These are phyloP conservation scores for Neurospora sp. DNA, from an alignment of 495 filamentous ascomycete genomes.

Conservation along the genomic window DNA sequence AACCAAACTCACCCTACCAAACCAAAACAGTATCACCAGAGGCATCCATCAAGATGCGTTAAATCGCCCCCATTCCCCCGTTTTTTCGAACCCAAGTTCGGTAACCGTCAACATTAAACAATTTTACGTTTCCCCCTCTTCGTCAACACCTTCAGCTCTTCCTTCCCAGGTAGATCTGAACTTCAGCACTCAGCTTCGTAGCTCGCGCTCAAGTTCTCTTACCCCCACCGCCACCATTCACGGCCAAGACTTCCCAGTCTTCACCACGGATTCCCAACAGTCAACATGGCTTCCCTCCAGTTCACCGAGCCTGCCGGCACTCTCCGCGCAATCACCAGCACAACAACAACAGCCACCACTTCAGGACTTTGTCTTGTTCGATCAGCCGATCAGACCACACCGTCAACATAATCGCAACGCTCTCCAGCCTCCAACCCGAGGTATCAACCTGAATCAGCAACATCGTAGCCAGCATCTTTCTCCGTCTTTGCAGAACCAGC, in stretches of 20 bases:
- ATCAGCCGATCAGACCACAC: slow-evolving; percentile 32
- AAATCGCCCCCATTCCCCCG: slow-evolving; percentile 17
- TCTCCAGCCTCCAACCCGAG: slow-evolving; percentile 29
- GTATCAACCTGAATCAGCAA: slow-evolving; percentile 33
- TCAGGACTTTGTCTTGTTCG: slow-evolving; percentile 48
- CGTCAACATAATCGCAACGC: slow-evolving; percentile 40
- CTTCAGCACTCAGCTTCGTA: slow-evolving; percentile 37
- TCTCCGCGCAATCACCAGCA: slow-evolving; percentile 40
- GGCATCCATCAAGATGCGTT: slow-evolving; percentile 31
- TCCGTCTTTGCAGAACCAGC: slow-evolving; percentile 41
- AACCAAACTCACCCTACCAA: slow-evolving; percentile 13
- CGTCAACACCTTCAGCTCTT: slow-evolving; percentile 34
- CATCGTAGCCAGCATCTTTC: slow-evolving; percentile 25
- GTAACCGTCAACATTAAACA: slow-evolving; percentile 35
- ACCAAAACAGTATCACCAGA: slow-evolving; percentile 10
- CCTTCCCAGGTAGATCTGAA: slow-evolving; percentile 47
- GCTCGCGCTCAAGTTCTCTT: slow-evolving; percentile 38
- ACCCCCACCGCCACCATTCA: slow-evolving; percentile 40
- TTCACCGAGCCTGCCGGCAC: slow-evolving; percentile 49
- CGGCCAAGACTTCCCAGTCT: slow-evolving; percentile 43
- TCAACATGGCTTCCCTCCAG: slow-evolving; percentile 51
- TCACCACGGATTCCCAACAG: slow-evolving; percentile 50
- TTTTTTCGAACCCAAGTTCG: slow-evolving; percentile 9
- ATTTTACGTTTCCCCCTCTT: slow-evolving; percentile 33
- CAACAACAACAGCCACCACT: slow-evolving; percentile 32